These are phyloP conservation scores for Camelina laxa DNA, from an alignment of 345 rosid species.

Conservation along the genomic window DNA sequence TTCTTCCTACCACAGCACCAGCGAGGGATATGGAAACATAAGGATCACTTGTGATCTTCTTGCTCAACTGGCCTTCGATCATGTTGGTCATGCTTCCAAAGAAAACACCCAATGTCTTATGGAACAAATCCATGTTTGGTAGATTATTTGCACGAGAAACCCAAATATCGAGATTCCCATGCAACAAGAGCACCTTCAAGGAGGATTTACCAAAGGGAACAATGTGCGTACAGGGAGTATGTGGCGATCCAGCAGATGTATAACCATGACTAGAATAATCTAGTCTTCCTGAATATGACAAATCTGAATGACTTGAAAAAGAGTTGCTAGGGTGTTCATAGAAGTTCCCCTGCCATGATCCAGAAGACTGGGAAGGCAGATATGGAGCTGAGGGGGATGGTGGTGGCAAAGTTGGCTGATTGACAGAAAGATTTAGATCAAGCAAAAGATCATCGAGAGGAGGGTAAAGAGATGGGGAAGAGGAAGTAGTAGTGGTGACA, in stretches of 20 bases:
- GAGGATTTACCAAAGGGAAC: conserved; percentile 73
- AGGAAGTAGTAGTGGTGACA: conserved; percentile 14
- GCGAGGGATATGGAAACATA: conserved; percentile 73
- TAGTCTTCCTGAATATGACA: conserved; percentile 46
- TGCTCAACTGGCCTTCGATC: conserved; percentile 57
- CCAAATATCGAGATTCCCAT: conserved; percentile 91
- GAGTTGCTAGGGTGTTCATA: conserved; percentile 62
- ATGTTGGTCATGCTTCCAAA: conserved; percentile 51
- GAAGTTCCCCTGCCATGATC: conserved; percentile 44
- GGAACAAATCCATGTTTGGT: conserved; percentile 94
- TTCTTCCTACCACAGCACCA: conserved; percentile 78
- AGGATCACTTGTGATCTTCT: conserved; percentile 88
- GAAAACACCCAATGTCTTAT: conserved; percentile 77
- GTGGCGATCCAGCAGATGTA: conserved; percentile 53
- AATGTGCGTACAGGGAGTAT: conserved; percentile 52
- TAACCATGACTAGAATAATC: conserved; percentile 45
- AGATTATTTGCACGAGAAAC: conserved; percentile 72
- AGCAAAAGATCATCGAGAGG: conserved; percentile 64
- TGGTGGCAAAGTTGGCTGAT: conserved; percentile 40
- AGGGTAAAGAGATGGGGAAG: conserved; percentile 64
- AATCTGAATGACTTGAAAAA: conserved; percentile 53
- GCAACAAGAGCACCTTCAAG: conserved; percentile 74
- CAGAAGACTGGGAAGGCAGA: conserved; percentile 43
- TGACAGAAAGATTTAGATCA: conserved; percentile 43
- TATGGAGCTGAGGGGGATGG: conserved; percentile 52